Evolutionary conservation across 345 rosid species (phyloP), one percentile per base, ranked within the genome.

Genomic region (Euphorbia lathyris): DNA sequence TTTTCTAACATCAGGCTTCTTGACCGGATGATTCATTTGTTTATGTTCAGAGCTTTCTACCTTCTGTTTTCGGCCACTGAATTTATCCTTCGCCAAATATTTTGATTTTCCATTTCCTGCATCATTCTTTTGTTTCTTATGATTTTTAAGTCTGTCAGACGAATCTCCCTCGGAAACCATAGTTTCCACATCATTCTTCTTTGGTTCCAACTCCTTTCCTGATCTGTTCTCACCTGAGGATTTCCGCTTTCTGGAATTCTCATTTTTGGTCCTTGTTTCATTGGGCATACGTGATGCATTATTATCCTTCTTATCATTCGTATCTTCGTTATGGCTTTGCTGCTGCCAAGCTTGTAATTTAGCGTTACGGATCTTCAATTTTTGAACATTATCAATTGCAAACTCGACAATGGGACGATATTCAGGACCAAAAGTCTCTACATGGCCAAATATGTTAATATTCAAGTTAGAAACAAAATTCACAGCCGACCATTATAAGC

Each of bases 341-440:
- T 80, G 86, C 61, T 78, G 87, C 73, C 67, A 77, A 74, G 71
- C 76, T 43, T 70, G 70, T 32, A 82, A 70, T 78, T 78, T 87
- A 59, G 82, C 83, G 36, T 86, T 82, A 52, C 89, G 85, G 48
- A 83, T 75, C 88, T 85, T 90, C 88, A 92, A 53, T 52, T 82
- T 88, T 73, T 85, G 89, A 66, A 92, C 87, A 83, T 94, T 82
- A 74, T 90, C 90, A 50, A 95, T 76, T 63, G 96, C 96, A 55
- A 95, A 95, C 79, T 85, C 97, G 75, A 90, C 86, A 66, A 92
- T 83, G 1, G 94, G 98, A 20, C 96, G 91, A 74, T 85, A 83
- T 67, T 86, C 91, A 23, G 86, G 84, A 48, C 92, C 91, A 84
- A 92, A 95, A 56, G 97, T 88, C 79, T 85, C 99, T 92, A 69